Conservation (phyloP, 2,329 filamentous ascomycete genomes). For the Cryphonectria carpinicola region DNA sequence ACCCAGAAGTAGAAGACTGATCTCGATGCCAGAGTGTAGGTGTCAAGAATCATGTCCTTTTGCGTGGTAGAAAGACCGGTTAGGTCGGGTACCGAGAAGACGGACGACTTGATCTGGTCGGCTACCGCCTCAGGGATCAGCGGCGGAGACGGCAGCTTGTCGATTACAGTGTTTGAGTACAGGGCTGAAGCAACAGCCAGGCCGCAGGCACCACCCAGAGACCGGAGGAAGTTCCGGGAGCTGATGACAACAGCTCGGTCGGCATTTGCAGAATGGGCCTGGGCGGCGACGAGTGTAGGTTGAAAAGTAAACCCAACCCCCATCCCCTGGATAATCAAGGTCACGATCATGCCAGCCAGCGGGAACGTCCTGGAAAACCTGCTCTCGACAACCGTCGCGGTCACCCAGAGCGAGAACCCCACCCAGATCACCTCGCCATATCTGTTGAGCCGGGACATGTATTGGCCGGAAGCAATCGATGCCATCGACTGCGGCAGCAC, state of each 20-base stretch:
- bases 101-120: conserved; percentile 41
- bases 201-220: conserved; percentile 60
- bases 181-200: conserved; percentile 61
- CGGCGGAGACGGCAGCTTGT: conserved; percentile 39
- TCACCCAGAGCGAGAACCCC: conserved; percentile 42
- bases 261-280: conserved; percentile 59
- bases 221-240: conserved; percentile 65
- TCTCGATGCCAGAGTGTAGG: conserved; percentile 25
- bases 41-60: conserved; percentile 20
- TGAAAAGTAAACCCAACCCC: conserved; percentile 57
- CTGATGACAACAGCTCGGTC: conserved; percentile 66
- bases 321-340: conserved; percentile 54
- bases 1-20: conserved; percentile 28
- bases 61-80: conserved; percentile 39
- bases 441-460: conserved; percentile 59
- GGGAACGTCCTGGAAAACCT: background rate
- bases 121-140: conserved; percentile 34
- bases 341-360: conserved; percentile 47
- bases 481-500: conserved; percentile 47
- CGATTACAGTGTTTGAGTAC: conserved; percentile 25
- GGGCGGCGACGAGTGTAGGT: conserved; percentile 58
- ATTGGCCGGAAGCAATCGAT: conserved; percentile 57
- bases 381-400: conserved; percentile 34
- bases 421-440: conserved; percentile 63
- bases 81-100: conserved; percentile 42